phyloP scores from a whole-genome alignment of 345 rosid species.

The Kernera saxatilis region DNA sequence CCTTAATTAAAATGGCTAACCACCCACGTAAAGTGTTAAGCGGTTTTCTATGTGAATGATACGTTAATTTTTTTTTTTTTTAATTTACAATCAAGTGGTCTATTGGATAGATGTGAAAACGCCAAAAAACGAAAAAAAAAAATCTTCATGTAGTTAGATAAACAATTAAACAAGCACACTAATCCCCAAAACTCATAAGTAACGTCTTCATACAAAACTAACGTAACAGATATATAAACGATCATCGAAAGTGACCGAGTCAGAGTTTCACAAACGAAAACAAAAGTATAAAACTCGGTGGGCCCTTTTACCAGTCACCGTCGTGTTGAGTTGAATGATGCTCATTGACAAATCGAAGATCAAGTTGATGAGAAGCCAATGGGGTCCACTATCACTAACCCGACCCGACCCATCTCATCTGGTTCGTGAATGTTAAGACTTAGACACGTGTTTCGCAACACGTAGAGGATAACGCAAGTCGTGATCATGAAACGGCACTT shows the following conservation, averaged over 20 bases:
- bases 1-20: conserved; percentile 9
- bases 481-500: conserved; percentile 15
- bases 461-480: neutral
- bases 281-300: neutral
- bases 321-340: neutral
- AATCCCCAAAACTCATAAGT: neutral
- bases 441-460: conserved; percentile 23
- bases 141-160: neutral
- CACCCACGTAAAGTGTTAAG: conserved; percentile 4
- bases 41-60: neutral
- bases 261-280: conserved; percentile 1
- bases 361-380: conserved; percentile 18
- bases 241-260: neutral
- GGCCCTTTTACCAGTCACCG: neutral
- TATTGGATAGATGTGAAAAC: neutral
- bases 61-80: neutral
- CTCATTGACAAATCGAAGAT: neutral
- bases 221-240: neutral
- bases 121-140: neutral
- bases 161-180: neutral
- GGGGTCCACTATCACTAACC: conserved; percentile 6
- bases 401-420: conserved; percentile 1
- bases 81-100: neutral
- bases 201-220: neutral
- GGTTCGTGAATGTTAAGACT: neutral